Conservation (phyloP, 495 filamentous ascomycete genomes). For the Lentithecium fluviatile region DNA sequence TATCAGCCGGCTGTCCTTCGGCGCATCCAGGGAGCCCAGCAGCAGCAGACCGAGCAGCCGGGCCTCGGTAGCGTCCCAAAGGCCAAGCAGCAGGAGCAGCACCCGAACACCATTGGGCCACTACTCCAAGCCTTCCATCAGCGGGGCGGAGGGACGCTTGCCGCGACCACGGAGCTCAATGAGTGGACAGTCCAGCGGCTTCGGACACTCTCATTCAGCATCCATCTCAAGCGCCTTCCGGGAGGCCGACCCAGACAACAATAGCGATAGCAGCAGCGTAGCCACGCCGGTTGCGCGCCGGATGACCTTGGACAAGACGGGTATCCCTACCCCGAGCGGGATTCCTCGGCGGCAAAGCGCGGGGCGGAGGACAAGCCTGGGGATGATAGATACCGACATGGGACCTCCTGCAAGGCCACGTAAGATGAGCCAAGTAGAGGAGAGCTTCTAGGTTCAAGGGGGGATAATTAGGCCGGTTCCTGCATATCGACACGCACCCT, state of each 20-base stretch:
- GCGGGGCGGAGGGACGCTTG: slow-evolving; percentile 37
- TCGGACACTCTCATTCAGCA: slow-evolving; percentile 26
- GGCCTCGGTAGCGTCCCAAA: slow-evolving; percentile 56
- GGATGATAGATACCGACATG: slow-evolving; percentile 53
- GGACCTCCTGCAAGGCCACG: slow-evolving; percentile 55
- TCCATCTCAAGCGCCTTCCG: slow-evolving; percentile 22
- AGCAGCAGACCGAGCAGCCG: slow-evolving; percentile 59
- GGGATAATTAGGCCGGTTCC: slow-evolving; percentile 3
- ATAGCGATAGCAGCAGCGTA: slow-evolving; percentile 32
- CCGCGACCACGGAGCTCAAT: slow-evolving; percentile 57
- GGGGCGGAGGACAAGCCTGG: slow-evolving; percentile 51
- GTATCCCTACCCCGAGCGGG: slow-evolving; percentile 35
- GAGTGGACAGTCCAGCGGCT: slow-evolving; percentile 49
- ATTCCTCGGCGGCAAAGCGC: slow-evolving; percentile 46
- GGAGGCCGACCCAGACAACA: slow-evolving; percentile 21
- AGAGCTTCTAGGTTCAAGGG: slow-evolving; percentile 55
- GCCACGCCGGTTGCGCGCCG: slow-evolving; percentile 34
- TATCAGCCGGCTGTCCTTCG: slow-evolving; percentile 53
- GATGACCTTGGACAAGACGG: slow-evolving; percentile 35
- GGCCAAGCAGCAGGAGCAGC: slow-evolving; percentile 68
- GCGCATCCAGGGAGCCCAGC: slow-evolving; percentile 42
- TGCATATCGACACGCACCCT: slow-evolving; percentile 7
- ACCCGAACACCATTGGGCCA: slow-evolving; percentile 64
- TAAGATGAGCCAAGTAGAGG: slow-evolving; percentile 62
- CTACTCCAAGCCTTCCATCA: slow-evolving; percentile 41